phyloP scores from a whole-genome alignment of 108 stramenopile genomes.

The Seminavis robusta region DNA sequence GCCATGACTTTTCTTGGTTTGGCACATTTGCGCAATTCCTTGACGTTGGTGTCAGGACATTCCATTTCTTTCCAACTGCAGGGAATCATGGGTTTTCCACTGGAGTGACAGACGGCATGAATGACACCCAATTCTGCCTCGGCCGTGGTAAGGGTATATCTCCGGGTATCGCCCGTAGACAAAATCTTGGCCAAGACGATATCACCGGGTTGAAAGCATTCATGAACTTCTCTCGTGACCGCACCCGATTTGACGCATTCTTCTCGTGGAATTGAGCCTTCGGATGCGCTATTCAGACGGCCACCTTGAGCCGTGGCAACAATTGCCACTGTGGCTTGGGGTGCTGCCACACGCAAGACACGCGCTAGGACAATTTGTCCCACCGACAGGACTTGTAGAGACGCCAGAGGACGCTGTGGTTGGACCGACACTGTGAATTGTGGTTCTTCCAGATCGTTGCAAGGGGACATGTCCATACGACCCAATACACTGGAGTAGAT shows the following conservation, averaged over 20 bases:
- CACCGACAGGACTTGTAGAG: conserved; percentile 29
- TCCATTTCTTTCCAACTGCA: conserved; percentile 92
- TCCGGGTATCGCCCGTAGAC: conserved; percentile 72
- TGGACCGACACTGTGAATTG: not conserved
- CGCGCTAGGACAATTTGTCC: conserved; percentile 61
- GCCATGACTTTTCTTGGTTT: conserved; percentile 60
- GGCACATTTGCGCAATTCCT: conserved; percentile 86
- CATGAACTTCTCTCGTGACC: conserved; percentile 37
- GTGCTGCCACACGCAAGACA: conserved; percentile 52
- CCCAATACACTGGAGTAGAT: conserved; percentile 61
- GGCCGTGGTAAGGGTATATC: conserved; percentile 80
- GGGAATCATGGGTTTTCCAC: conserved; percentile 69
- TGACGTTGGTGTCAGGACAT: conserved; percentile 69
- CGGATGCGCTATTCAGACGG: conserved; percentile 7
- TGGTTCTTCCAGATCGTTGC: conserved; percentile 9
- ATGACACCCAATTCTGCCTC: conserved; percentile 90
- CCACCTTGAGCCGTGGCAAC: conserved; percentile 35
- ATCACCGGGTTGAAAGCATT: conserved; percentile 84
- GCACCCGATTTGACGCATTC: no score
- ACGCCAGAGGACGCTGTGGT: not conserved
- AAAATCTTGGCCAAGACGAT: conserved; percentile 73
- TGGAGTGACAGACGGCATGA: conserved; percentile 53
- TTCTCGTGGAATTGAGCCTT: conserved; percentile 58
- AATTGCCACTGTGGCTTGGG: conserved; percentile 69
- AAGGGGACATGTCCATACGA: conserved; percentile 16